phyloP scores from a whole-genome alignment of 345 rosid genomes.

The Rhodamnia argentea region DNA sequence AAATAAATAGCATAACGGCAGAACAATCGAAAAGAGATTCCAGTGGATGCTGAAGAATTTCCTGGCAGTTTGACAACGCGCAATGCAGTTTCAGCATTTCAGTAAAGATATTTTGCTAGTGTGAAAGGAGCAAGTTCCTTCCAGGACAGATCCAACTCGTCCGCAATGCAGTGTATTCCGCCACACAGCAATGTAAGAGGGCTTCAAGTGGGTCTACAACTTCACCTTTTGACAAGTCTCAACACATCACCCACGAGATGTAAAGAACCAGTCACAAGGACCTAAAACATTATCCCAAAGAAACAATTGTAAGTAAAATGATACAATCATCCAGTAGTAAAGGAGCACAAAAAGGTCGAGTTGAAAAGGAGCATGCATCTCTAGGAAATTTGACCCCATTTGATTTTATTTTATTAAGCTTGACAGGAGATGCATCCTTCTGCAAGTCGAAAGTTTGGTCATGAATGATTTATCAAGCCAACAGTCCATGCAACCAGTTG shows the following conservation, averaged over 20 bases:
- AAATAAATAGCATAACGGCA: not conserved
- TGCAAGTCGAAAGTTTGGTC: not conserved
- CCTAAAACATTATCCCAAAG: conserved; percentile 23
- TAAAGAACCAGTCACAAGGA: conserved; percentile 80
- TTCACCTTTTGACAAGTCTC: conserved; percentile 61
- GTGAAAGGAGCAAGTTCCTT: not conserved
- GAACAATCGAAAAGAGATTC: not conserved
- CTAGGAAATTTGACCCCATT: not conserved
- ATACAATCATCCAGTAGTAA: not conserved
- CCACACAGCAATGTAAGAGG: not conserved
- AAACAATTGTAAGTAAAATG: not conserved
- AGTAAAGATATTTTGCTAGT: not conserved
- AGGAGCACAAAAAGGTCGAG: not conserved
- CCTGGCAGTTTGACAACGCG: not conserved
- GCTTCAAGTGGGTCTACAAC: not conserved
- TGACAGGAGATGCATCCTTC: not conserved
- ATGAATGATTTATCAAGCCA: not conserved
- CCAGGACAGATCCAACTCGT: not conserved
- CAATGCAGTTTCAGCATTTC: not conserved
- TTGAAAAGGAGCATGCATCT: not conserved
- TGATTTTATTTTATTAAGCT: not conserved
- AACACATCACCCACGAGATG: conserved; percentile 91
- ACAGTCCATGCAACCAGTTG: not conserved
- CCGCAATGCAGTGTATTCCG: not conserved
- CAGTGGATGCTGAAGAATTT: not conserved